A percentile compares a stretch with the other conserved stretches of the same genome.
Conservation (phyloP, 495 filamentous ascomycete species). For the Mytilinidion resinicola region DNA sequence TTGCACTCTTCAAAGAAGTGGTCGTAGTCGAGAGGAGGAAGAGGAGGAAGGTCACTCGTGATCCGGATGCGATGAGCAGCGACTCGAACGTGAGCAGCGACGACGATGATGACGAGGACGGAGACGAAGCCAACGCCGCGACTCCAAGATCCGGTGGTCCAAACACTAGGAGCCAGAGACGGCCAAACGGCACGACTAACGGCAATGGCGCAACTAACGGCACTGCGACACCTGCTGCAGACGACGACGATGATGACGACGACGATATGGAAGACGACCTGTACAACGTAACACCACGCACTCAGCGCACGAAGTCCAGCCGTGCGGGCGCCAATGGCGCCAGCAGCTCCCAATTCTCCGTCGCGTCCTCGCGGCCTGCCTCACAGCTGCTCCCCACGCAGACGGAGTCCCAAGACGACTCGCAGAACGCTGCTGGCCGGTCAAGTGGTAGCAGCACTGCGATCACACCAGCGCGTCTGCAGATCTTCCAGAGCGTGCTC, state of each 20-base stretch:
- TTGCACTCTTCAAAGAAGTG: constrained; percentile 97
- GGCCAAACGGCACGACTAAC: constrained; percentile 47
- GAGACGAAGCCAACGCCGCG: constrained; percentile 38
- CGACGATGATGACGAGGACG: constrained; percentile 40
- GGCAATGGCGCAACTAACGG: constrained; percentile 5
- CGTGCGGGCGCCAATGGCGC: constrained; percentile 35
- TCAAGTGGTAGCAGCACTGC: constrained; percentile 9
- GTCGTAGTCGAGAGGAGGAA: constrained; percentile 80
- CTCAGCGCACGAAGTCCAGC: constrained; percentile 40
- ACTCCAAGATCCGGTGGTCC: constrained; percentile 40
- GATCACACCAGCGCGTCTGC: constrained; percentile 59
- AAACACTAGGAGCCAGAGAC: constrained; percentile 42
- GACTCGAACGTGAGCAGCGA: constrained; percentile 34
- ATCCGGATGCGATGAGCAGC: constrained; percentile 35
- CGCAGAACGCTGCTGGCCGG: constrained; percentile 32
- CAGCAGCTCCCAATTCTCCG: constrained; percentile 53
- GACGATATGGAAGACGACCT: constrained; percentile 52
- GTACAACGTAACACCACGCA: constrained; percentile 52
- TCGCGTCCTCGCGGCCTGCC: constrained; percentile 62
- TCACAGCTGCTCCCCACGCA: constrained; percentile 56
- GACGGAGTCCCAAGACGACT: constrained; percentile 46
- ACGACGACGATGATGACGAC: constrained; percentile 42
- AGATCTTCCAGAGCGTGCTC: constrained; percentile 69
- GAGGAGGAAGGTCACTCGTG: constrained; percentile 46
- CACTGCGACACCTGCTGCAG: constrained; percentile 11